Evolutionary conservation across 805 yeast species (phyloP).

Genomic region (Tetrapisispora pingtungensis): DNA sequence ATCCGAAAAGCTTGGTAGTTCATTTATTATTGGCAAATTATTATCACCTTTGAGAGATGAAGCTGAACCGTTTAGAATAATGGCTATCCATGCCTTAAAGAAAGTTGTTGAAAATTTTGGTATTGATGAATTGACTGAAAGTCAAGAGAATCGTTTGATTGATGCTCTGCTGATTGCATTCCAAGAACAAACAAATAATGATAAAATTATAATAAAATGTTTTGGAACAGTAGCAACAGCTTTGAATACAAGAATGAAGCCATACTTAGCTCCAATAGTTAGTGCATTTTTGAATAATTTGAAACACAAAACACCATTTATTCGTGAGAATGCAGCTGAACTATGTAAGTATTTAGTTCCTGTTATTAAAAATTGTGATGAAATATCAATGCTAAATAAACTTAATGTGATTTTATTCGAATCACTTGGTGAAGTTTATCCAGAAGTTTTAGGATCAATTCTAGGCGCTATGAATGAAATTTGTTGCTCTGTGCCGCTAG

Average conservation of each 20-base stretch:
- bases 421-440: constrained; percentile 87
- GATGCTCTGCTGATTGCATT: constrained; percentile 76
- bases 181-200: constrained; percentile 64
- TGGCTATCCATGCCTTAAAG: constrained; percentile 67
- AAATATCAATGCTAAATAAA: constrained; percentile 52
- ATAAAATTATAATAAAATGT: constrained; percentile 45
- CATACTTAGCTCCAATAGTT: constrained; percentile 63
- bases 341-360: constrained; percentile 58
- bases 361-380: constrained; percentile 53
- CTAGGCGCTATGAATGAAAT: constrained; percentile 60
- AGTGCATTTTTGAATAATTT: constrained; percentile 64
- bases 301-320: constrained; percentile 58
- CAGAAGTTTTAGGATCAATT: constrained; percentile 85
- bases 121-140: constrained; percentile 49
- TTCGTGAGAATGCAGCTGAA: constrained; percentile 80
- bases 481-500: constrained; percentile 48
- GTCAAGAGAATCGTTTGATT: constrained; percentile 54
- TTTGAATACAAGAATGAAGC: constrained; percentile 53
- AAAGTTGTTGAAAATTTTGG: constrained; percentile 44
- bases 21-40: constrained; percentile 47
- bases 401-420: constrained; percentile 75
- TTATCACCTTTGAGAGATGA: constrained; percentile 63
- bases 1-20: constrained; percentile 57
- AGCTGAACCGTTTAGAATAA: constrained; percentile 65
- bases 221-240: constrained; percentile 55